A percentile compares a stretch with the other conserved stretches of the same genome.
These are phyloP conservation scores for Diaporthe velutina DNA, from an alignment of 2,329 filamentous ascomycete species.

Conservation along the genomic window DNA sequence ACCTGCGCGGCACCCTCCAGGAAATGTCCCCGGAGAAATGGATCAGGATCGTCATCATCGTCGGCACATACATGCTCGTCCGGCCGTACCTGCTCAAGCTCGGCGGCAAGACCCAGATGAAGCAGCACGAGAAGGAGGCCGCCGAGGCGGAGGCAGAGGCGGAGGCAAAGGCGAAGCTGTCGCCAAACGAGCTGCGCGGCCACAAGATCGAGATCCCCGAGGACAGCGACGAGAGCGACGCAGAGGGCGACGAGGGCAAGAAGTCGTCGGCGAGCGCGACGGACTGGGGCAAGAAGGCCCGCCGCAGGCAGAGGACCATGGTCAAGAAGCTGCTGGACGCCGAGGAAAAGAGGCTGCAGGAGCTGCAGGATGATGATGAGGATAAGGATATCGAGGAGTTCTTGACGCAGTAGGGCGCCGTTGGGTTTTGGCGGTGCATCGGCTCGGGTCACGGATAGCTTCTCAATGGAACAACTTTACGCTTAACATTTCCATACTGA, in stretches of 20 bases:
- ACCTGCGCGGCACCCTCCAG: slow-evolving; percentile 62
- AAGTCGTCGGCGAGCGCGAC: slow-evolving; percentile 55
- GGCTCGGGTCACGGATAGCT: neutral
- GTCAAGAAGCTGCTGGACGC: slow-evolving; percentile 75
- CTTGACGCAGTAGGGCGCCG: slow-evolving; percentile 64
- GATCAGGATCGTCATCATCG: slow-evolving; percentile 78
- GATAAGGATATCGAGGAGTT: slow-evolving; percentile 83
- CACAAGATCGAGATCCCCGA: slow-evolving; percentile 65
- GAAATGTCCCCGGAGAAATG: slow-evolving; percentile 66
- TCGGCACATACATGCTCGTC: slow-evolving; percentile 80
- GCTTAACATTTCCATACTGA: neutral
- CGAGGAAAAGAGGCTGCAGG: slow-evolving; percentile 69
- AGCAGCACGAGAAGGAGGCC: slow-evolving; percentile 72
- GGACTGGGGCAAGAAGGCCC: slow-evolving; percentile 79
- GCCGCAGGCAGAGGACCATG: slow-evolving; percentile 76
- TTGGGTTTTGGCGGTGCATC: neutral
- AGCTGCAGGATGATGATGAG: slow-evolving; percentile 72
- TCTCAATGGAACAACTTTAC: neutral
- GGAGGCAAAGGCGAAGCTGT: slow-evolving; percentile 64
- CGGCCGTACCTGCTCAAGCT: slow-evolving; percentile 81
- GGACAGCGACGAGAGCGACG: slow-evolving; percentile 65
- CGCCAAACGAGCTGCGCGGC: slow-evolving; percentile 74
- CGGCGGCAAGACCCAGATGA: slow-evolving; percentile 73
- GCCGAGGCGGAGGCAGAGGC: slow-evolving; percentile 62
- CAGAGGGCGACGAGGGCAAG: slow-evolving; percentile 55